Percentiles rank a stretch among this genome's conserved stretches.
phyloP scores from a whole-genome alignment of 192 early-diverging fungal genomes.

The Coemansia sp. region DNA sequence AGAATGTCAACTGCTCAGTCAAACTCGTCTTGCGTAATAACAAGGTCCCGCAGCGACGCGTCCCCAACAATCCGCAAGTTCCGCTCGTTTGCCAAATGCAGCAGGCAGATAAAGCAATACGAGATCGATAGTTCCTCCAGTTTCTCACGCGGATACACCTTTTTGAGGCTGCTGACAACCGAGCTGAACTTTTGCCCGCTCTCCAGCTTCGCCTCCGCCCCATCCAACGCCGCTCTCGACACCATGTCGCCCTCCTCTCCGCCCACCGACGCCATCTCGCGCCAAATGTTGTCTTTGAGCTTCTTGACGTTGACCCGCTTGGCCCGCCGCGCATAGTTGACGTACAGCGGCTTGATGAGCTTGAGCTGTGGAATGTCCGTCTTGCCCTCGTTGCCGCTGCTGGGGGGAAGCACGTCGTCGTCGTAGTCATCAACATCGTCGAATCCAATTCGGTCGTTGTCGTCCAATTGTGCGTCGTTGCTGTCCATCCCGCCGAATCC shows the following conservation, averaged over 20 bases:
- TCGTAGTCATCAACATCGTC: constrained; percentile 47
- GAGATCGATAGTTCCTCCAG: constrained; percentile 92
- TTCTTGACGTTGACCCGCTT: constrained; percentile 94
- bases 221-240: neutral
- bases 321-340: constrained; percentile 82
- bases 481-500: constrained; percentile 26
- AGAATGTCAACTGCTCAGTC: constrained; percentile 17
- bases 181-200: constrained; percentile 71
- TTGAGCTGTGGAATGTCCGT: constrained; percentile 58
- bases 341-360: constrained; percentile 63
- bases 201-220: constrained; percentile 34
- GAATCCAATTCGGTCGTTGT: constrained; percentile 25
- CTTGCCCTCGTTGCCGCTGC: constrained; percentile 16
- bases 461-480: constrained; percentile 9
- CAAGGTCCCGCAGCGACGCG: constrained; percentile 47
- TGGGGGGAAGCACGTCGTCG: constrained; percentile 16
- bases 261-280: constrained; percentile 54
- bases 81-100: constrained; percentile 96
- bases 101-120: constrained; percentile 95
- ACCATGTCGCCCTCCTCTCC: constrained; percentile 11
- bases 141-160: constrained; percentile 72
- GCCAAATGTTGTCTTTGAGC: constrained; percentile 97
- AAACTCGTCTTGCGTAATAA: constrained; percentile 51
- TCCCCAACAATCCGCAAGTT: constrained; percentile 65
- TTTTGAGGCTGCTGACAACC: constrained; percentile 69